phyloP scores from a whole-genome alignment of 495 filamentous ascomycete species.

The Pyronema domesticum region DNA sequence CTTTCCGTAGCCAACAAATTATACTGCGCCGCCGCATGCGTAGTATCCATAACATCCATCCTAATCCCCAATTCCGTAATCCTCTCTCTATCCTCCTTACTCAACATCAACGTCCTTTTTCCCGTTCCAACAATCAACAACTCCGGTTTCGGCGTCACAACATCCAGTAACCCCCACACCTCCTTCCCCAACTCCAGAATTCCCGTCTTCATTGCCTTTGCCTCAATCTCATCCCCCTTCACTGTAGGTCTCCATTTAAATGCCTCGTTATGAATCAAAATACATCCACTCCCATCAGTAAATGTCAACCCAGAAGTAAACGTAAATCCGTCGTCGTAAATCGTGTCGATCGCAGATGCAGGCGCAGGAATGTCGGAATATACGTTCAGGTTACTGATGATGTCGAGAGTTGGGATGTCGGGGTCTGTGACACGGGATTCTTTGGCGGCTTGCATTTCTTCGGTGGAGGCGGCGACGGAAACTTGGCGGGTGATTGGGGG shows the following conservation, averaged over 20 bases:
- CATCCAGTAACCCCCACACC: conserved; percentile 56
- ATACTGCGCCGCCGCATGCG: conserved; percentile 83
- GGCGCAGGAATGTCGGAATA: conserved; percentile 59
- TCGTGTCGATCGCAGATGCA: conserved; percentile 65
- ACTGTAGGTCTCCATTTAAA: conserved; percentile 59
- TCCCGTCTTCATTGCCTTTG: conserved; percentile 47
- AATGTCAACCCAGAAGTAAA: conserved; percentile 61
- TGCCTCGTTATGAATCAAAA: conserved; percentile 70
- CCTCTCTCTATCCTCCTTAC: conserved; percentile 49
- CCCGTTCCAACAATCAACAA: conserved; percentile 76
- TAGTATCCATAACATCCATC: conserved; percentile 77
- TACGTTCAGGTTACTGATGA: conserved; percentile 42
- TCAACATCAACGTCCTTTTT: conserved; percentile 50
- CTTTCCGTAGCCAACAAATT: conserved; percentile 74
- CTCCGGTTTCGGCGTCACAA: conserved; percentile 87
- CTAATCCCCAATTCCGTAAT: conserved; percentile 67
- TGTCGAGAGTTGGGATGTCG: background rate
- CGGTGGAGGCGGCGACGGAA: too few species aligned
- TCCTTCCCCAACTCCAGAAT: conserved; percentile 59
- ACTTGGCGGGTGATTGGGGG: too few species aligned
- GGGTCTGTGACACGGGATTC: too few species aligned
- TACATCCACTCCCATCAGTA: conserved; percentile 42
- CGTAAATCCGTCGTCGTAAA: conserved; percentile 57
- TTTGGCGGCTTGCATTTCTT: too few species aligned
- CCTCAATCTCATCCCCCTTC: conserved; percentile 18